phyloP scores from a whole-genome alignment of 1,284 basidiomycete species.

The Polyporus tsugae region DNA sequence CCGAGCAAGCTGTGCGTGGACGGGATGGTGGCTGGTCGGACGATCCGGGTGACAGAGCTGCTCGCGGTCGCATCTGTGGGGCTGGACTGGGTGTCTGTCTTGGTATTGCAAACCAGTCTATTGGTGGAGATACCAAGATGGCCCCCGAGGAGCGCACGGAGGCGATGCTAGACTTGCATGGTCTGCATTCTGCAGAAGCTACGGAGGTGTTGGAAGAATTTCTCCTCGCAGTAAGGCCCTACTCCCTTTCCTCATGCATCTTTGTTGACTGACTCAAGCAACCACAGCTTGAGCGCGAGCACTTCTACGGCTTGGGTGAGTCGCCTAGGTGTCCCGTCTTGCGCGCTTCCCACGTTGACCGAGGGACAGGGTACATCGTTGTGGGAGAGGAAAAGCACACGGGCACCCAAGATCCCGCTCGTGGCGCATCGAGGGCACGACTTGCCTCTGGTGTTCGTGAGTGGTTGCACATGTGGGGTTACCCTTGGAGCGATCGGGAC shows the following conservation, averaged over 20 bases:
- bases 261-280: constrained; percentile 1
- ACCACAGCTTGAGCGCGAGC: constrained; percentile 81
- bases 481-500: constrained; percentile 94
- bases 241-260: neutral
- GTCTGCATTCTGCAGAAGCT: constrained; percentile 90
- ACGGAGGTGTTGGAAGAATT: constrained; percentile 93
- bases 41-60: constrained; percentile 81
- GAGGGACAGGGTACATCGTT: constrained; percentile 78
- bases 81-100: constrained; percentile 85
- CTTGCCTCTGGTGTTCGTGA: constrained; percentile 87
- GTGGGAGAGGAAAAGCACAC: constrained; percentile 98
- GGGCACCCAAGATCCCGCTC: constrained; percentile 82
- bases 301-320: constrained; percentile 83
- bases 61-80: constrained; percentile 82
- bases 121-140: constrained; percentile 60
- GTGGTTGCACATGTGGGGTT: constrained; percentile 92
- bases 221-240: constrained; percentile 76
- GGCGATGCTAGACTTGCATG: constrained; percentile 84
- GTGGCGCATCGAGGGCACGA: constrained; percentile 84
- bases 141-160: constrained; percentile 87
- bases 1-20: constrained; percentile 77
- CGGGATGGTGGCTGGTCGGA: constrained; percentile 82
- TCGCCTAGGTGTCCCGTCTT: neutral
- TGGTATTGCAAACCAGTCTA: constrained; percentile 76
- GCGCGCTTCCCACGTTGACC: constrained; percentile 18